Base-by-base conservation (phyloP, 2,329 filamentous ascomycete genomes). In the Xylaria arbuscula region DNA sequence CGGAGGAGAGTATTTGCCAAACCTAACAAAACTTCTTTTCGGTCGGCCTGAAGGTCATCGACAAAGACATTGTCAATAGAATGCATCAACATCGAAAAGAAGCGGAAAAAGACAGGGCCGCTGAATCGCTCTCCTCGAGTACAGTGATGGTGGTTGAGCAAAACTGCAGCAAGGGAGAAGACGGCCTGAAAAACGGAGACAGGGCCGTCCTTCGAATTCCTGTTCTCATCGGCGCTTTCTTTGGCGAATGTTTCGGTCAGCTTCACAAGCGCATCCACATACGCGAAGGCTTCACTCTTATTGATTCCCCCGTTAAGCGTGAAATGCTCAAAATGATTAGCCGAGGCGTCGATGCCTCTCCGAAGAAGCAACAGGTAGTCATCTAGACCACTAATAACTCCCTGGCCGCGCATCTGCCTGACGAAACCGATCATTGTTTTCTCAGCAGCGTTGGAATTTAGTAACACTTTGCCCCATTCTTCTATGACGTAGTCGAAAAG, bases 401-500 rank as follows among this genome's bases (percentile, higher is more conserved):
- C 88, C 72, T 88, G 88, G 65, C 90, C 86, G 74, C 95, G 91
- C 76, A 98, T 84, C 79, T 98, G 95, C 74, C 92, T 89, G 54
- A 98, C 88, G 80, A 98, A 98, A 1, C 92, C 88, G 6, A 87
- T 83, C 62, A 90, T 85, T 0, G 90, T 88, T 76, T 91, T 92
- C 70, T 93, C 91, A 3, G 91, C 90, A 3, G 91, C 89, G 72
- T 90, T 89, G n/a, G 89, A 87, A 74, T 93, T 93, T 79, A 92
- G 92, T 81, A 87, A 91, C 8, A 98, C 87, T 68, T 91, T 90
- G 34, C 95, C 88, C 96, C 96, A 99, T 81, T 99, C 96, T 51
- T 95, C 94, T 76, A 99, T 98, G 22, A 98, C 87, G 77, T 99
- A 98, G 74, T 97, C 93, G 81, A 97, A 89, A 78, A 98, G 93